Evolutionary conservation across 1,139 yeast genomes (phyloP), one percentile per base, ranked within the genome.

Genomic region (Debaryomyces robertsiae): DNA sequence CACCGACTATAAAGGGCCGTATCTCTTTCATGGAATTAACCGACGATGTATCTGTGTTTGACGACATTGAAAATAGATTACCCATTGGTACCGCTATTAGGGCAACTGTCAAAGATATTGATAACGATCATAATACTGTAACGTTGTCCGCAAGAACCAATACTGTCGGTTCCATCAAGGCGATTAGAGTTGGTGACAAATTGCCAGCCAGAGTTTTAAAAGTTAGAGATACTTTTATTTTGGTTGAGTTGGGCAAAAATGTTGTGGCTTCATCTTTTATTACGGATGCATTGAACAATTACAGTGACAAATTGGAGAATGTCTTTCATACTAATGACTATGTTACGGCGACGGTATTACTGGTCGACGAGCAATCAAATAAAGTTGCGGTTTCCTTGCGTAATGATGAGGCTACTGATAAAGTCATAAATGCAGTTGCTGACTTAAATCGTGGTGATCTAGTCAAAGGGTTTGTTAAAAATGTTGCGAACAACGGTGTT

Each of bases 251-350:
- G 33, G 87, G 88, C 15, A 73, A 73, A 25, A 72, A 71, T 35
- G 70, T 84, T 14, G 69, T 74, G 42, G 96, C 89, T 23, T 73
- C 82, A 47, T 79, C 90, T 3, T 82, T 72, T 57, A 74, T 83
- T 37, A 84, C 95, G 3, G 96, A 90, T 61, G 90, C 95, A 11
- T 70, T 87, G 49, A 79, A 84, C 52, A 85, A 88, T 54, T 88
- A 81, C 57, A 70, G 81, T 23, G 69, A 73, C 22, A 71, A 79
- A 34, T 64, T 84, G 41, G 72, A 69, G 13, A 73, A 71, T n/a
- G 71, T 67, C 1, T 88, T 73, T 59, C 64, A 72, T 24, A 62
- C 70, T 9, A 82, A 82, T 48, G 81, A 81, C 45, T 71, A 80
- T 38, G 79, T 84, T 30, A 62, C 81, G 35, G 89, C 89, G 17